phyloP scores from a whole-genome alignment of 164 flowering plant species.

The Brasenia schreberi region DNA sequence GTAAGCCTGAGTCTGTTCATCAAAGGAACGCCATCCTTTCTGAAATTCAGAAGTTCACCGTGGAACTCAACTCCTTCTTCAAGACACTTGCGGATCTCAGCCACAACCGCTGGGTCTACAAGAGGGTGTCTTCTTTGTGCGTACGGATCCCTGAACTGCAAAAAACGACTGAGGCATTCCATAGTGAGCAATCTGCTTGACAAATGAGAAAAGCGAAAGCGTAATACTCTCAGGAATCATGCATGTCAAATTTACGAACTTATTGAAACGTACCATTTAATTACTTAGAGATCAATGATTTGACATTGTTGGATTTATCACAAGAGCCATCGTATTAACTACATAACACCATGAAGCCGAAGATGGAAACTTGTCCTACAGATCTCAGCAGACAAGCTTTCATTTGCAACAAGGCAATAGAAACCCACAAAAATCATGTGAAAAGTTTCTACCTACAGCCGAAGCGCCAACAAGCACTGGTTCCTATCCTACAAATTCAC shows the following conservation, averaged over 20 bases:
- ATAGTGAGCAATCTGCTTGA: neutral
- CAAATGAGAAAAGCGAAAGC: neutral
- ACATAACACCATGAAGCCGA: no score
- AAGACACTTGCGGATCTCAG: conserved; percentile 68
- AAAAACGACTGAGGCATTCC: conserved; percentile 43
- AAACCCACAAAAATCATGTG: no score
- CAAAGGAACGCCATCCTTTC: conserved; percentile 76
- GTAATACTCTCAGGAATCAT: neutral
- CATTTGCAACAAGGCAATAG: no score
- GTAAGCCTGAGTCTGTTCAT: conserved; percentile 58
- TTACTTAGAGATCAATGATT: neutral
- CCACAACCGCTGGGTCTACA: conserved; percentile 79
- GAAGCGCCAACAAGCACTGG: no score
- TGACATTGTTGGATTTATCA: no score
- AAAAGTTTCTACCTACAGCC: no score
- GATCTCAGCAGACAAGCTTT: no score
- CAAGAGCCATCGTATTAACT: no score
- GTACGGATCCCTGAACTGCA: conserved; percentile 64
- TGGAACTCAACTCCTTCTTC: conserved; percentile 67
- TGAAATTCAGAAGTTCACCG: conserved; percentile 78
- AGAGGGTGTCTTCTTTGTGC: conserved; percentile 80
- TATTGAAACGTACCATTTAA: neutral
- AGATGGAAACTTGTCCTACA: no score
- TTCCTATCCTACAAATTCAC: no score
- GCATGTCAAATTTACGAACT: neutral